Evolutionary conservation across 1,284 basidiomycete genomes (phyloP).

Genomic region (Leccinum angustisporum): DNA sequence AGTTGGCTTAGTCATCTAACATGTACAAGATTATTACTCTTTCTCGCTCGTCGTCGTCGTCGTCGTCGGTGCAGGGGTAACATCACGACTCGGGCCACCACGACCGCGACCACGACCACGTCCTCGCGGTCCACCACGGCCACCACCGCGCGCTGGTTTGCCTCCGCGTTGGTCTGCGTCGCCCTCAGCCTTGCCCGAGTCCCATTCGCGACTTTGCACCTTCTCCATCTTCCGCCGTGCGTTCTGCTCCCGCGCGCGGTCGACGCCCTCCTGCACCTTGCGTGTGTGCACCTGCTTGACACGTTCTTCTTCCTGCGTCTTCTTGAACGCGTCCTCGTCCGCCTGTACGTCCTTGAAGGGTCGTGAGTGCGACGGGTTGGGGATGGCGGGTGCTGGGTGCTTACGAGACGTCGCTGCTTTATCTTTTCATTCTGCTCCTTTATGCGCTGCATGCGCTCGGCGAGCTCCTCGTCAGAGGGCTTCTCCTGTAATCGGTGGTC

Average conservation of each 20-base stretch:
- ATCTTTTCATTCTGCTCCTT: conserved; percentile 80
- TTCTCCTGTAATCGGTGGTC: conserved; percentile 56
- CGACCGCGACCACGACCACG: conserved; percentile 42
- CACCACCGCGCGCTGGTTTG: conserved; percentile 32
- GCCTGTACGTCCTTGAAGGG: conserved; percentile 64
- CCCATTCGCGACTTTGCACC: conserved; percentile 76
- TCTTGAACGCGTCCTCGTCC: conserved; percentile 73
- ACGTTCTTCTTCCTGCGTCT: conserved; percentile 62
- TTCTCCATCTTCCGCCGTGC: conserved; percentile 79
- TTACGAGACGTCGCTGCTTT: conserved; percentile 68
- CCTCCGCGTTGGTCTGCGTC: conserved; percentile 10
- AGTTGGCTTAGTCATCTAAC: conserved; percentile 18
- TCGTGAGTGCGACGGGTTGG: conserved; percentile 5
- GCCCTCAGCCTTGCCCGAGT: conserved; percentile 47
- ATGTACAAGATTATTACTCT: neutral
- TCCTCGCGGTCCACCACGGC: conserved; percentile 33
- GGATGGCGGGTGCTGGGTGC: conserved; percentile 13
- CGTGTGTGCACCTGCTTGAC: conserved; percentile 52
- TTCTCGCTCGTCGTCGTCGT: conserved; percentile 7
- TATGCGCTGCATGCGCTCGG: conserved; percentile 71
- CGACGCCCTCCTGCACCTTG: conserved; percentile 64
- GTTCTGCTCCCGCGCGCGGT: conserved; percentile 71
- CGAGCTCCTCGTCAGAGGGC: conserved; percentile 67
- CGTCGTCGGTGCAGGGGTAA: neutral
- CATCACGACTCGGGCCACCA: conserved; percentile 7